Percentiles rank a stretch among this genome's conserved stretches.
phyloP scores from a whole-genome alignment of 1,284 basidiomycete genomes.

The Stereum hirsutum region DNA sequence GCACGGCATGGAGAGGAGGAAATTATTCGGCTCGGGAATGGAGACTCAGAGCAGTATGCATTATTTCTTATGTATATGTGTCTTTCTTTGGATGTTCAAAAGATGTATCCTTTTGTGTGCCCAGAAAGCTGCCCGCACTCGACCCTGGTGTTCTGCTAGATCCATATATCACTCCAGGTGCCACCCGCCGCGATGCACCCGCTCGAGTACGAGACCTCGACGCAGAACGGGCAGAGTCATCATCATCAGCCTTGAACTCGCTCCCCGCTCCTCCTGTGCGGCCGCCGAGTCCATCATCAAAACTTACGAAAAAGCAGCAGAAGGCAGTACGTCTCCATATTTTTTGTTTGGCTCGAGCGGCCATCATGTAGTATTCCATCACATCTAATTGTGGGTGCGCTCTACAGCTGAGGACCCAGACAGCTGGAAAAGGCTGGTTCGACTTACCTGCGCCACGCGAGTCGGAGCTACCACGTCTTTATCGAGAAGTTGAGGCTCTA shows the following conservation, averaged over 20 bases:
- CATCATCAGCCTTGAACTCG: slow-evolving; percentile 29
- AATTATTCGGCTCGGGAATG: slow-evolving; percentile 30
- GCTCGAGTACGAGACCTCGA: slow-evolving; percentile 52
- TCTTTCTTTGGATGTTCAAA: not conserved
- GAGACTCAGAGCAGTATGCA: slow-evolving; percentile 27
- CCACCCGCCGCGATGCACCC: slow-evolving; percentile 32
- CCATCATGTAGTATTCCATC: not conserved
- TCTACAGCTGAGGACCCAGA: slow-evolving; percentile 57
- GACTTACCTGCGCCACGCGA: slow-evolving; percentile 82
- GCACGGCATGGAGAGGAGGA: slow-evolving; percentile 32
- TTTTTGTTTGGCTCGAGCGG: not conserved
- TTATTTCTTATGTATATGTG: slow-evolving; percentile 13
- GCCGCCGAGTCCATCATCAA: slow-evolving; percentile 47
- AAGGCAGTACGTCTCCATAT: slow-evolving; percentile 43
- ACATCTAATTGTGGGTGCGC: too few relatives aligned
- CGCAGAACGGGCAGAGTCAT: slow-evolving; percentile 38
- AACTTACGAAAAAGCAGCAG: slow-evolving; percentile 57
- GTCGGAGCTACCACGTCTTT: slow-evolving; percentile 73
- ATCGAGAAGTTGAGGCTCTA: slow-evolving; percentile 90
- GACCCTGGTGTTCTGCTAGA: slow-evolving; percentile 52
- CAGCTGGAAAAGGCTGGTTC: slow-evolving; percentile 84
- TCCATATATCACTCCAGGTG: slow-evolving; percentile 50
- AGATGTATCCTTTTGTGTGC: slow-evolving; percentile 8
- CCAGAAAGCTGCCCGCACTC: slow-evolving; percentile 54
- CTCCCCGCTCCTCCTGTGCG: slow-evolving; percentile 45